A percentile compares a stretch with the other conserved stretches of the same genome.
Evolutionary conservation across 2,329 filamentous ascomycete genomes (phyloP).

Genomic region (Stagonosporopsis vannaccii): DNA sequence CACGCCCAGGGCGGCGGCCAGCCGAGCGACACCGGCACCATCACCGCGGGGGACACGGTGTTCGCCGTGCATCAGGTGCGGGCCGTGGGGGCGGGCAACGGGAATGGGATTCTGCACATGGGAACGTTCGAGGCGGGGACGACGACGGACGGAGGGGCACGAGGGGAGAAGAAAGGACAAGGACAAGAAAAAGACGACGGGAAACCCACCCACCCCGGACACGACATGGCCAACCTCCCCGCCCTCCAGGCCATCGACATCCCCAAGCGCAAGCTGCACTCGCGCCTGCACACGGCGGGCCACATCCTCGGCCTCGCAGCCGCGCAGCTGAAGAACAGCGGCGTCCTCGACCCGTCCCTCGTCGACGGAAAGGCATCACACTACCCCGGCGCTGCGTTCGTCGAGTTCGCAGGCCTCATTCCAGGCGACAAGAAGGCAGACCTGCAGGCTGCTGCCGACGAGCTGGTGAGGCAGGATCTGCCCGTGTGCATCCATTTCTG

Average conservation of each 20-base stretch:
- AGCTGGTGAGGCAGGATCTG: constrained; percentile 58
- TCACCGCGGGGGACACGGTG: constrained; percentile 60
- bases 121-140: too few species aligned
- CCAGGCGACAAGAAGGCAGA: constrained; percentile 56
- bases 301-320: constrained; percentile 75
- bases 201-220: too few species aligned
- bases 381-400: constrained; percentile 70
- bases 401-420: constrained; percentile 72
- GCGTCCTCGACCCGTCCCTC: constrained; percentile 52
- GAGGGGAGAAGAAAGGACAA: too few species aligned
- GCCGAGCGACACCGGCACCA: constrained; percentile 70
- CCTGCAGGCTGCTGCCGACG: constrained; percentile 69
- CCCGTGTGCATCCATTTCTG: constrained; percentile 67
- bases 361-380: constrained; percentile 76
- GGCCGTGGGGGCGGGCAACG: constrained; percentile 51
- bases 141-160: too few species aligned
- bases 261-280: constrained; percentile 68
- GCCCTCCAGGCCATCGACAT: constrained; percentile 64
- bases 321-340: constrained; percentile 62
- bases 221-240: not conserved
- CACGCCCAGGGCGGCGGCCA: constrained; percentile 79
- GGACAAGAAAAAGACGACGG: too few species aligned
- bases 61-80: constrained; percentile 66
- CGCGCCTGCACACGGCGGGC: constrained; percentile 75
- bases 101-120: constrained; percentile 69